Evolutionary conservation across 139 green algal species (phyloP), one percentile per base, ranked within the genome.

Genomic region (Chlorella sp.): DNA sequence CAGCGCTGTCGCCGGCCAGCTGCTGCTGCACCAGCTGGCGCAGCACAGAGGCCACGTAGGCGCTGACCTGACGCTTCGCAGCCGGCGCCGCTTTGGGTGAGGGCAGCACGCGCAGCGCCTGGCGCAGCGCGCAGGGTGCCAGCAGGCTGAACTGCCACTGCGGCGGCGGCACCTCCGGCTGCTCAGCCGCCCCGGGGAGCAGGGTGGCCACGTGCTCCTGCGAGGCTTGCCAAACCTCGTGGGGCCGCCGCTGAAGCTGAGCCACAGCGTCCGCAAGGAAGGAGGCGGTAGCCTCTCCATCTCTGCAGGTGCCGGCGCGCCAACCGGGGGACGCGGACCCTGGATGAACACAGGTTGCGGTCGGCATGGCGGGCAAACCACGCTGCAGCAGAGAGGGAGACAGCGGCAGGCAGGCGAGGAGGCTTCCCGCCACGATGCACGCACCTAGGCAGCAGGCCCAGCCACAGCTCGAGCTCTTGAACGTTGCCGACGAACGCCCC

Each of bases 231-330:
- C 41, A 80, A 11, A 79, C 48, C 60, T 86, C 84, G 61, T 87
- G 75, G 0, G 85, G 82, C 3, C 78, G 74, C 19, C 85, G 60
- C 53, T 74, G 76, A 41, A 80, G 46, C 8, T 59, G 48, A 51
- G 77, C 71, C 12, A 89, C 1, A 2, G 79, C 55, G 29, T 90
- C 85, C 1, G 36, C 41, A n/a, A 90, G 42, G 69, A 90, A 89
- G 43, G 11, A 29, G 29, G n/a, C 15, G 25, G 55, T 46, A 2
- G 79, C 77, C 63, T 74, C 58, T n/a, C n/a, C n/a, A n/a, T n/a
- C n/a, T n/a, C n/a, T n/a, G n/a, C n/a, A n/a, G n/a, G n/a, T n/a
- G n/a, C n/a, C n/a, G n/a, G n/a, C n/a, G n/a, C n/a, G n/a, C n/a
- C n/a, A n/a, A n/a, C n/a, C n/a, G n/a, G n/a, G n/a, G n/a, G n/a